phyloP scores from a whole-genome alignment of 345 rosid species.

The Combretum micranthum region DNA sequence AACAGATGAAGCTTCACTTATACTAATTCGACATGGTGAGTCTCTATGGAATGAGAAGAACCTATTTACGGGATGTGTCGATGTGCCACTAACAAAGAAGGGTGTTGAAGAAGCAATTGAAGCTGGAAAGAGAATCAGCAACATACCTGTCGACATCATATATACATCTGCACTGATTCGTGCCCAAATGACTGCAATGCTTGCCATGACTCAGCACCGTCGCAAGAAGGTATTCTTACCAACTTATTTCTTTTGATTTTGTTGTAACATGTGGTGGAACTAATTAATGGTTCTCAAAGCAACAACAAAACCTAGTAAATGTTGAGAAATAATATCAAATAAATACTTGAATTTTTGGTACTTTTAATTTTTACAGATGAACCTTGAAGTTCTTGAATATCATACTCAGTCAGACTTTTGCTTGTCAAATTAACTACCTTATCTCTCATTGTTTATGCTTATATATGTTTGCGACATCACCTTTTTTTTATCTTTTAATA shows the following conservation, averaged over 20 bases:
- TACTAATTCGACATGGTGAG: conserved; percentile 92
- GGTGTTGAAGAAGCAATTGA: conserved; percentile 97
- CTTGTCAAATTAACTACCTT: too few species aligned
- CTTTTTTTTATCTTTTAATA: too few species aligned
- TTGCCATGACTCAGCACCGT: conserved; percentile 97
- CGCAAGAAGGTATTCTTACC: conserved; percentile 57
- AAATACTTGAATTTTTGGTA: too few species aligned
- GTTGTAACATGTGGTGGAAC: background rate
- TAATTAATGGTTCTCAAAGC: background rate
- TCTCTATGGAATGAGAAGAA: conserved; percentile 99
- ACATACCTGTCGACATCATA: conserved; percentile 91
- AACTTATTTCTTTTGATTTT: background rate
- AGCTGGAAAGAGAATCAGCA: conserved; percentile 95
- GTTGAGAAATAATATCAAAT: too few species aligned
- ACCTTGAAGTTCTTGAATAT: too few species aligned
- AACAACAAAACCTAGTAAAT: too few species aligned
- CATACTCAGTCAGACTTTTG: too few species aligned
- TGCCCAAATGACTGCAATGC: conserved; percentile 99
- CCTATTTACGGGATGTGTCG: conserved; percentile 95
- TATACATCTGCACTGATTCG: conserved; percentile 86
- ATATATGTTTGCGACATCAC: too few species aligned
- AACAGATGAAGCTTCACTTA: conserved; percentile 79
- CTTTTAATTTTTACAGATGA: too few species aligned
- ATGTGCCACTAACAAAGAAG: conserved; percentile 86
- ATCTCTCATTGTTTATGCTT: too few species aligned